phyloP scores from a whole-genome alignment of 139 green algal genomes.

The Tetradesmus obliquus region DNA sequence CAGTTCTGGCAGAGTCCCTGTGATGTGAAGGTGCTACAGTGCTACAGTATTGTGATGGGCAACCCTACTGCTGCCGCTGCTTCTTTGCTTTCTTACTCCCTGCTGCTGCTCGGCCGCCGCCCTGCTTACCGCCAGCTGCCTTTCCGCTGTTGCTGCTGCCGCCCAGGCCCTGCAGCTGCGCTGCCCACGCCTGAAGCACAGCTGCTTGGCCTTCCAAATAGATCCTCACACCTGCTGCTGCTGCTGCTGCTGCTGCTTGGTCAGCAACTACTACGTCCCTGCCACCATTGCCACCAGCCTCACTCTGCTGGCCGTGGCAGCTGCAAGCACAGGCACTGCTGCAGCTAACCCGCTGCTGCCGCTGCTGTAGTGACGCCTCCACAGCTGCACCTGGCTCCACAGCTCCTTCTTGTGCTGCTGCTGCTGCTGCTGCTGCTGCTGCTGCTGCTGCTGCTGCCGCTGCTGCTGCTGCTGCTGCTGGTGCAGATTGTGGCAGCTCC shows the following conservation, averaged over 20 bases:
- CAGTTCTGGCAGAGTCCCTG: too few species aligned
- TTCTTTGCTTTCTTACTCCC: background rate
- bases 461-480: too few species aligned
- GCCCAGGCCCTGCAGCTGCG: background rate
- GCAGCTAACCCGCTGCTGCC: background rate
- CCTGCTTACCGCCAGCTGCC: background rate
- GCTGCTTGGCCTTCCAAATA: background rate
- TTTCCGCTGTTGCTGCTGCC: background rate
- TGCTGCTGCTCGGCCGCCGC: background rate
- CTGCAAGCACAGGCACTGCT: background rate
- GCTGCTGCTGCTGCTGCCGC: too few species aligned
- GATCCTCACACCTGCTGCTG: background rate
- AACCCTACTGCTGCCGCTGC: background rate
- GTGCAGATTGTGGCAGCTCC: background rate
- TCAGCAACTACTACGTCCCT: background rate
- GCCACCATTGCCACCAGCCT: background rate
- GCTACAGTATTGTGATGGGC: too few species aligned
- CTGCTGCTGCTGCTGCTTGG: background rate
- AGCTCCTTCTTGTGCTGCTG: too few species aligned
- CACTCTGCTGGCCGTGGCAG: background rate
- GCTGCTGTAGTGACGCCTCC: background rate
- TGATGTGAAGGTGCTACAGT: too few species aligned
- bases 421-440: too few species aligned
- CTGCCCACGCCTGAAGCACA: background rate
- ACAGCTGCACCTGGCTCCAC: background rate